A percentile compares a stretch with the other conserved stretches of the same genome.
Conservation (phyloP, 768 basidiomycete genomes). For the Tephrocybe sp. region DNA sequence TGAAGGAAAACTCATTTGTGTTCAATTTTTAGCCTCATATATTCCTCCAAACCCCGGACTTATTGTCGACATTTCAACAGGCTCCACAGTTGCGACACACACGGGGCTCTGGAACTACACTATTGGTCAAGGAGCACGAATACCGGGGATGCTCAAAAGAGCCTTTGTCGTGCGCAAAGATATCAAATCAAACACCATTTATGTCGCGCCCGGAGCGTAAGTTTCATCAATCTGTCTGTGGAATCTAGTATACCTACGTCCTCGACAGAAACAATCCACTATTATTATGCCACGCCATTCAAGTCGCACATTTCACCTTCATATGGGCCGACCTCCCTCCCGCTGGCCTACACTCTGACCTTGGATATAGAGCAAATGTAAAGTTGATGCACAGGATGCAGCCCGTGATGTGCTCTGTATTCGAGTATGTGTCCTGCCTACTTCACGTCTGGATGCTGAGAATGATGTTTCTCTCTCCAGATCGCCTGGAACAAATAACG, state of each 20-base stretch:
- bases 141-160: conserved; percentile 58
- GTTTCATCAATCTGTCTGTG: conserved; percentile 19
- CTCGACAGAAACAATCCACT: conserved; percentile 56
- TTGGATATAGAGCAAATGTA: conserved; percentile 49
- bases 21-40: conserved; percentile 64
- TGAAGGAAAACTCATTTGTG: neutral
- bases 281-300: conserved; percentile 42
- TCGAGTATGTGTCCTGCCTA: conserved; percentile 38
- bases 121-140: conserved; percentile 75
- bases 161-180: conserved; percentile 82
- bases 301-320: conserved; percentile 64
- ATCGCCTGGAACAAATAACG: conserved; percentile 17
- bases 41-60: conserved; percentile 67
- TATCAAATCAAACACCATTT: conserved; percentile 57
- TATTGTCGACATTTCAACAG: conserved; percentile 59
- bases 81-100: conserved; percentile 59
- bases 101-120: conserved; percentile 83
- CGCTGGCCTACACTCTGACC: conserved; percentile 31
- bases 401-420: conserved; percentile 51
- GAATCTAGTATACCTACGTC: neutral
- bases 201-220: conserved; percentile 74
- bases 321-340: conserved; percentile 71
- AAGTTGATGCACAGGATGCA: conserved; percentile 75
- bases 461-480: conserved; percentile 19
- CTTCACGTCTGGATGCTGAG: neutral